Evolutionary conservation across 2,329 filamentous ascomycete species (phyloP), one percentile per base, ranked within the genome.

Genomic region (Neonectria coccinea): DNA sequence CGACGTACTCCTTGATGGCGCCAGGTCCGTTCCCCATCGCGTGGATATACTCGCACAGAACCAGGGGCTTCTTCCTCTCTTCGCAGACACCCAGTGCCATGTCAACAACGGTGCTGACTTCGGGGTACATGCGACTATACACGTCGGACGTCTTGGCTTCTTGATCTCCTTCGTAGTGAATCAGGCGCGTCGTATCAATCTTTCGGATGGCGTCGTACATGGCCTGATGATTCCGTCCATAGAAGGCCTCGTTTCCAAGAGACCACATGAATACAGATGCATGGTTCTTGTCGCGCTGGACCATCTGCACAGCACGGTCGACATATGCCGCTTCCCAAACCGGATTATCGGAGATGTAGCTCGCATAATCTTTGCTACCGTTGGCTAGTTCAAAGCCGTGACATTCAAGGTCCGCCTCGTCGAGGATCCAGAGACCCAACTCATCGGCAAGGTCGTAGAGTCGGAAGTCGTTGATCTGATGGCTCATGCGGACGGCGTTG

Each of bases 1-100:
- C 85, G 22, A 90, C 79, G 67, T 92, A 92, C 65, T 92, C 89
- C 67, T 88, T 84, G 62, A 92, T 81, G 1, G 84, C 86, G 2
- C 90, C 90, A 0, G 89, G 90, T 0, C 89, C 90, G 67, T 92
- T 92, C 0, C 91, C 91, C 90, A 92, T 92, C 1, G 90, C 89
- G 66, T 86, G 85, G 0, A 79, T 78, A 67, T 81, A 87, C 65
- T 88, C 85, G 64, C 84, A 86, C 58, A 86, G 80, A 2, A 90
- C 81, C 1, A 91, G 79, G 0, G 88, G 88, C 74, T 90, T 86
- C 42, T 78, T 55, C 8, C 56, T 52, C 10, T 60, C 51, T 12
- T 33, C 18, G 10, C 41, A 14, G 16, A 20, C 42, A 5, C 45
- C 51, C 18, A 50, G 18, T 7, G 59, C 56, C 11, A 50, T 41